phyloP scores from a whole-genome alignment of 495 filamentous ascomycete species.

The Lentithecium fluviatile region DNA sequence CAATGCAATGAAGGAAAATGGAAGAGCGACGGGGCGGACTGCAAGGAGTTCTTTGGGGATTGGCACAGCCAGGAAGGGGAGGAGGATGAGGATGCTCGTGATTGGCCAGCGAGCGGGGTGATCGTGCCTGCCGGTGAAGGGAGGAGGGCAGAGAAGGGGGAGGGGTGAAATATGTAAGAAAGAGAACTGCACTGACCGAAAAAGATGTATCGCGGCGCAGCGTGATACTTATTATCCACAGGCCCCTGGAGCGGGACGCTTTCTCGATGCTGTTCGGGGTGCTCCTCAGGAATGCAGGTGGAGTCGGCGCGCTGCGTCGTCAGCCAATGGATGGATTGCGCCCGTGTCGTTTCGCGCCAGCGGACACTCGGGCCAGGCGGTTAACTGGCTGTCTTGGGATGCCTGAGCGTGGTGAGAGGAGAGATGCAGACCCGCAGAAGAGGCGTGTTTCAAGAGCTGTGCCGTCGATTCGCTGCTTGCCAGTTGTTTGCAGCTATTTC shows the following conservation, averaged over 20 bases:
- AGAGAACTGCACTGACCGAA: constrained; percentile 33
- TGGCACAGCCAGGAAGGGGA: constrained; percentile 30
- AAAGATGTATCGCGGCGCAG: constrained; percentile 15
- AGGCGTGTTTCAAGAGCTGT: constrained; percentile 33
- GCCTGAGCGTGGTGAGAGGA: constrained; percentile 11
- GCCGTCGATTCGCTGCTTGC: constrained; percentile 20
- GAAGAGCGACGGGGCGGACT: constrained; percentile 7
- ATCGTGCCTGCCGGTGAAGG: constrained; percentile 14
- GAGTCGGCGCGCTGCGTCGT: not conserved
- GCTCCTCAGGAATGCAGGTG: constrained; percentile 11
- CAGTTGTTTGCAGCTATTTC: constrained; percentile 34
- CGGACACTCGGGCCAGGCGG: constrained; percentile 22
- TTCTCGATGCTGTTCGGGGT: constrained; percentile 5
- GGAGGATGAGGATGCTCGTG: constrained; percentile 9
- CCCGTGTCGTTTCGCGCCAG: constrained; percentile 18
- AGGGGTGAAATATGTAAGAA: constrained; percentile 1
- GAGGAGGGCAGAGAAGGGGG: constrained; percentile 3
- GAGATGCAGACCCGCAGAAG: too few species aligned
- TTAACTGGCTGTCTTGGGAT: constrained; percentile 30
- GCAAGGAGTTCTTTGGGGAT: constrained; percentile 21
- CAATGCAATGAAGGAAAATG: constrained; percentile 14
- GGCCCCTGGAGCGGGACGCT: constrained; percentile 13
- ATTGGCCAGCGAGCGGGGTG: constrained; percentile 6
- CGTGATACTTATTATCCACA: constrained; percentile 30
- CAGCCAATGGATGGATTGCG: constrained; percentile 17